Conservation (phyloP, 2,329 filamentous ascomycete genomes). For the Pestalotiopsis sp. region DNA sequence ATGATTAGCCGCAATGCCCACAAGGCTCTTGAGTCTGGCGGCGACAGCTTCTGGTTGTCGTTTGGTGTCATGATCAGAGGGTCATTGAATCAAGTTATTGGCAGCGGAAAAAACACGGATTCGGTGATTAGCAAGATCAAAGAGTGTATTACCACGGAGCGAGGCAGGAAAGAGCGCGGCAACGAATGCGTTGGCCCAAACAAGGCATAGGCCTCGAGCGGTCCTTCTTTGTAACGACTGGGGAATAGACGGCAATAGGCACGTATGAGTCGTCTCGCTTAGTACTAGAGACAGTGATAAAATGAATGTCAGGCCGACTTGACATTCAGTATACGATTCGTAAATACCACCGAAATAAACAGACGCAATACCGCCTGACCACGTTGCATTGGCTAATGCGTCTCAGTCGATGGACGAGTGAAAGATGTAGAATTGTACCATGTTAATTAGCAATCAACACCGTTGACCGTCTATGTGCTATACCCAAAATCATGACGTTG, state of each 20-base stretch:
- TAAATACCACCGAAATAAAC: too few relatives aligned
- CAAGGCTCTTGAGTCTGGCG: neutral
- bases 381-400: too few relatives aligned
- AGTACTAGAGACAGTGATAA: too few relatives aligned
- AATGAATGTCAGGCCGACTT: neutral
- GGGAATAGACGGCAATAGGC: too few relatives aligned
- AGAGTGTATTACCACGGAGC: neutral
- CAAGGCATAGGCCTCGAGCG: too few relatives aligned
- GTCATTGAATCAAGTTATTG: neutral
- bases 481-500: constrained; percentile 4
- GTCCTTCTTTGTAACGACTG: too few relatives aligned
- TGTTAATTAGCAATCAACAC: constrained; percentile 6
- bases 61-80: neutral
- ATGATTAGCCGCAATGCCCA: neutral
- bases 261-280: too few relatives aligned
- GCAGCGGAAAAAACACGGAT: neutral
- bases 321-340: neutral
- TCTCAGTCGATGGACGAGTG: too few relatives aligned
- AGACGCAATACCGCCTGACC: neutral
- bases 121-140: neutral
- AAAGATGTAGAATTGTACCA: neutral
- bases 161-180: neutral
- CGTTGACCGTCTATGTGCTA: neutral
- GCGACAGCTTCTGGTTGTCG: neutral
- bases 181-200: too few relatives aligned